Percentiles rank a stretch among this genome's conserved stretches.
Conservation (phyloP, 495 filamentous ascomycete genomes). For the Wilcoxina mikolae region DNA sequence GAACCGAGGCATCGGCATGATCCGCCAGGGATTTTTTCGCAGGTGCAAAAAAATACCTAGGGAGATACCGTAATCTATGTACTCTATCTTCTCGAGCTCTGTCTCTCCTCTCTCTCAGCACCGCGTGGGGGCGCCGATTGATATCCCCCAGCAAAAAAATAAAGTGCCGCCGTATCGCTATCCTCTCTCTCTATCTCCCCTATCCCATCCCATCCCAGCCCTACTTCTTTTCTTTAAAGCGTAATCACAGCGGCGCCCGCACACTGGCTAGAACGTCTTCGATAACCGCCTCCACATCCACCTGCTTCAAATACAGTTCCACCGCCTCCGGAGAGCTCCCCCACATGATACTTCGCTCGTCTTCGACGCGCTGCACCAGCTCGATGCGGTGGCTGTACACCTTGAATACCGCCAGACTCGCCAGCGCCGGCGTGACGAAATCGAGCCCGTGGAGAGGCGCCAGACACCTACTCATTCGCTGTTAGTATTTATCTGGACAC, state of each 20-base stretch:
- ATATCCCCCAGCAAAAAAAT: no score
- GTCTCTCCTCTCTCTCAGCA: no score
- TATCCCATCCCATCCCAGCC: no score
- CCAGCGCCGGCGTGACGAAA: slow-evolving; percentile 72
- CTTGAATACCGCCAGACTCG: slow-evolving; percentile 71
- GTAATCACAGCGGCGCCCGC: slow-evolving; percentile 48
- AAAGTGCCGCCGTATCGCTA: no score
- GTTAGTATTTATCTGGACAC: slow-evolving; percentile 2
- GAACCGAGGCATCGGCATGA: no score
- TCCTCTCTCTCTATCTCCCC: no score
- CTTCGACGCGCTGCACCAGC: slow-evolving; percentile 44
- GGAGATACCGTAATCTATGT: no score
- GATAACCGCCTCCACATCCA: slow-evolving; percentile 62
- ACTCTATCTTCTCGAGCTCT: no score
- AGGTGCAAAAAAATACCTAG: no score
- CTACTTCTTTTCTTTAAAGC: no score
- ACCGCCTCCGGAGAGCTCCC: slow-evolving; percentile 66
- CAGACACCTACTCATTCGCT: slow-evolving; percentile 38
- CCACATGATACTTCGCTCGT: slow-evolving; percentile 83
- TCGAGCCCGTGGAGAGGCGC: slow-evolving; percentile 67
- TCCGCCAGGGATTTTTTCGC: no score
- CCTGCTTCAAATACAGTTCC: slow-evolving; percentile 45
- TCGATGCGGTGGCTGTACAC: slow-evolving; percentile 74
- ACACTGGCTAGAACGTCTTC: slow-evolving; percentile 64
- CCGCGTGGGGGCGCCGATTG: no score